These are phyloP conservation scores for Podospora pseudopauciseta DNA, from an alignment of 495 filamentous ascomycete genomes.

Conservation along the genomic window DNA sequence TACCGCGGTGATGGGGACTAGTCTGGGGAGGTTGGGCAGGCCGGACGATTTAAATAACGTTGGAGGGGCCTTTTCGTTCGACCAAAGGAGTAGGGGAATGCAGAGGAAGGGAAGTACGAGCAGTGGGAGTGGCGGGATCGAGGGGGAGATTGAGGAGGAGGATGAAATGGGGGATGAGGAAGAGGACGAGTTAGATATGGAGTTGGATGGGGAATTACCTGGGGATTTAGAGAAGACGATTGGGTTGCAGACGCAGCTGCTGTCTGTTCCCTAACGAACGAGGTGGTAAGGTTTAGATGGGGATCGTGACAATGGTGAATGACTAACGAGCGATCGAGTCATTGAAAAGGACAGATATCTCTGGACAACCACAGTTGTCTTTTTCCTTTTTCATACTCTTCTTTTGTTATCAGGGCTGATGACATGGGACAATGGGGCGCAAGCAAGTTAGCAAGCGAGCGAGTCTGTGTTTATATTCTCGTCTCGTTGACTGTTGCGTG, in stretches of 20 bases:
- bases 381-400: too few species aligned
- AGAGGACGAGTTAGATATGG: neutral
- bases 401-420: too few species aligned
- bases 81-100: neutral
- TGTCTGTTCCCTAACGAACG: too few species aligned
- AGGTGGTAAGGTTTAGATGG: neutral
- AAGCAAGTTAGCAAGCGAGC: too few species aligned
- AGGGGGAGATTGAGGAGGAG: neutral
- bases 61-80: neutral
- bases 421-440: neutral
- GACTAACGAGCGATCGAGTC: neutral
- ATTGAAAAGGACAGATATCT: too few species aligned
- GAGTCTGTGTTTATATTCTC: too few species aligned
- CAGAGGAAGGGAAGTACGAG: neutral
- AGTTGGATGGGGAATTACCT: neutral
- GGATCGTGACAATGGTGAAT: neutral
- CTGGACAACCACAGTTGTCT: too few species aligned
- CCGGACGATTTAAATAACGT: neutral
- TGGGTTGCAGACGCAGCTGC: neutral
- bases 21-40: neutral
- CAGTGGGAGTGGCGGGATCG: neutral
- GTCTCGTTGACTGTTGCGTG: too few species aligned
- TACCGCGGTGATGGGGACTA: neutral
- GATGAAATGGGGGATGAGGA: neutral
- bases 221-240: slow-evolving; percentile 1